Conservation (phyloP, 2,329 filamentous ascomycete genomes). For the Helminthosporium solani region DNA sequence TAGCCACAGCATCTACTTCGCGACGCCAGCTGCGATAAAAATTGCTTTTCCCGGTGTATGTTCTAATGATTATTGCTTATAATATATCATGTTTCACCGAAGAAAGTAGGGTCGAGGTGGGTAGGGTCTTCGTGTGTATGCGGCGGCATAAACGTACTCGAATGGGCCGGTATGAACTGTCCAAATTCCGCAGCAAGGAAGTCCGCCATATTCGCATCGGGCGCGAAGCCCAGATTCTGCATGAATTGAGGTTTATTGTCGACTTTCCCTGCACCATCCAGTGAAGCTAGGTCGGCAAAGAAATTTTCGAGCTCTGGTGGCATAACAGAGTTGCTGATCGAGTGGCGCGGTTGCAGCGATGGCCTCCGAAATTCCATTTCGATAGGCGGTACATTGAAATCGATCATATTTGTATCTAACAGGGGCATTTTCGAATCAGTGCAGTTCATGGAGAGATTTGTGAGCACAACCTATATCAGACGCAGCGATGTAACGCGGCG, state of each 20-base stretch:
- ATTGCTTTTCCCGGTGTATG: neutral
- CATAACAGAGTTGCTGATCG: slow-evolving; percentile 35
- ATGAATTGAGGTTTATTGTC: slow-evolving; percentile 64
- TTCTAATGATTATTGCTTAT: neutral
- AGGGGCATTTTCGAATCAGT: neutral
- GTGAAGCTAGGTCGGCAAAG: slow-evolving; percentile 59
- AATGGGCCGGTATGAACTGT: slow-evolving; percentile 43
- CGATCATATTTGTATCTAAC: slow-evolving; percentile 2
- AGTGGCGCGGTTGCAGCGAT: slow-evolving; percentile 23
- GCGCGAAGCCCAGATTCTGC: slow-evolving; percentile 66
- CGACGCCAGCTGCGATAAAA: neutral
- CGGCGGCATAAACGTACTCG: slow-evolving; percentile 33
- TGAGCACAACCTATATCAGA: no score
- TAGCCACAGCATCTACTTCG: neutral
- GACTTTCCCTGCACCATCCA: slow-evolving; percentile 55
- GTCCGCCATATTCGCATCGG: slow-evolving; percentile 60
- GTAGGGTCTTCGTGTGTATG: slow-evolving; percentile 16
- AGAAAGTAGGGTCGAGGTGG: slow-evolving; percentile 29
- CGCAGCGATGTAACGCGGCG: no score
- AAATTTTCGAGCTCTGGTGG: slow-evolving; percentile 51
- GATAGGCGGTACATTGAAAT: slow-evolving; percentile 8
- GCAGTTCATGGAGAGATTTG: no score
- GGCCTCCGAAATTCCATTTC: slow-evolving; percentile 3
- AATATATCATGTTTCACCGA: slow-evolving; percentile 21
- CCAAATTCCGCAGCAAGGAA: slow-evolving; percentile 48